Base-by-base conservation (phyloP, 352 stramenopile genomes). In the Globisporangium polare region DNA sequence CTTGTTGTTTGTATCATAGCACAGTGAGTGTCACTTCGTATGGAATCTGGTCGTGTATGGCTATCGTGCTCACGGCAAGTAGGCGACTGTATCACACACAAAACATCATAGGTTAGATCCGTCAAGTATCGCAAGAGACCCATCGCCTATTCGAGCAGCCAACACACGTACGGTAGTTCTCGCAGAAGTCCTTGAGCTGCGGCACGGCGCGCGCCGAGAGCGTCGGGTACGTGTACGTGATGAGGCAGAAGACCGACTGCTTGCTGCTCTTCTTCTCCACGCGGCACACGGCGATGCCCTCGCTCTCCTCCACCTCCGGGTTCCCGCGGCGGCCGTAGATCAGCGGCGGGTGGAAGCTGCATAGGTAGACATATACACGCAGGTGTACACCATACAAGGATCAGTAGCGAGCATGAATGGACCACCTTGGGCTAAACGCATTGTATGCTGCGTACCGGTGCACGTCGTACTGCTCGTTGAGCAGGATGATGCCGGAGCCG, bases 141-240 rank as follows among this genome's bases (percentile, higher is more conserved):
- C 35, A 41, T 41, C 35, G 35, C 1, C 35, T 9, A 47, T 17
- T 52, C 26, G 2, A 51, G 2, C 26, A 46, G 5, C 33, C 33
- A 24, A n/a, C 8, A 60, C 18, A 18, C 74, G 47, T 55, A 86
- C 77, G 51, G 13, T 80, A 62, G 12, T 68, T 83, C 49, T 89
- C 75, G 65, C 81, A 91, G 52, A 93, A 93, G 6, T 88, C 79
- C 62, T 90, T 86, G 51, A 92, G 75, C 60, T 91, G 82, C 33
- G 84, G 82, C 43, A 89, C 82, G 12, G 79, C 82, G 58, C 82
- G 80, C 35, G 84, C 80, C 39, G 84, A 94, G 41, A 92, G 67
- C 53, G 82, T 94, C 62, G 84, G 84, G 60, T 90, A 90, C 43
- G 78, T 71, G 71, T 94, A 94, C 33, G 84, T 94, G 63, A 92